These are phyloP conservation scores for Raffaelea arxii DNA, from an alignment of 2,329 filamentous ascomycete genomes.

Conservation along the genomic window DNA sequence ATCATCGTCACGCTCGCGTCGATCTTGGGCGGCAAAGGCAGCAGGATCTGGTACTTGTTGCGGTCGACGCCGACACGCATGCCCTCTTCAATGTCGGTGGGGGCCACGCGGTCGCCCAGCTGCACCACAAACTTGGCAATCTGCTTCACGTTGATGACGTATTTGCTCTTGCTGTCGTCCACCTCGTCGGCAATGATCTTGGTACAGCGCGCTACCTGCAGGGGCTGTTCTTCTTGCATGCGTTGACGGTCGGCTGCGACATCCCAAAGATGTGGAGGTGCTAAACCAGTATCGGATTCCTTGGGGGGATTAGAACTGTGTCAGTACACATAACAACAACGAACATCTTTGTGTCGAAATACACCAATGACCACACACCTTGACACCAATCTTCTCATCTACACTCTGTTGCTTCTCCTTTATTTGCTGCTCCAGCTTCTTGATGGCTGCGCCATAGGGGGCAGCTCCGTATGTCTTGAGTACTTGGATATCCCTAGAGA, in stretches of 20 bases:
- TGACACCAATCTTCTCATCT: conserved; percentile 94
- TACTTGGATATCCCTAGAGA: conserved; percentile 86
- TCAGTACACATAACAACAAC: conserved; percentile 14
- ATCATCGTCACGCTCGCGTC: conserved; percentile 99
- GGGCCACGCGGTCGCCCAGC: conserved; percentile 89
- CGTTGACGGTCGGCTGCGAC: conserved; percentile 94
- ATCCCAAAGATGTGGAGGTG: conserved; percentile 98
- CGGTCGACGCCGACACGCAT: conserved; percentile 98
- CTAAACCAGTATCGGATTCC: conserved; percentile 97
- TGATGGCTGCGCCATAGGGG: conserved; percentile 85
- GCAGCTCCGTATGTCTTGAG: conserved; percentile 98
- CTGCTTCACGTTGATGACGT: conserved; percentile 99
- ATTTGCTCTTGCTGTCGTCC: conserved; percentile 97
- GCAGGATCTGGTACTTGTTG: conserved; percentile 98
- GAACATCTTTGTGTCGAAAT: not conserved
- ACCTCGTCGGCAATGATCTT: conserved; percentile 98
- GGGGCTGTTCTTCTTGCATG: conserved; percentile 95
- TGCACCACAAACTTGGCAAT: conserved; percentile 99
- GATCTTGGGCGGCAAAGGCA: conserved; percentile 95
- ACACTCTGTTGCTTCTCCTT: conserved; percentile 98
- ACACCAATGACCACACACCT: conserved; percentile 34
- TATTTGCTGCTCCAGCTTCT: conserved; percentile 98
- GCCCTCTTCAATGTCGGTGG: conserved; percentile 97
- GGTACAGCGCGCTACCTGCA: conserved; percentile 95
- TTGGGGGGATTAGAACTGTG: too few species aligned